Conservation (phyloP, 352 stramenopile species). For the Globisporangium irregulare region DNA sequence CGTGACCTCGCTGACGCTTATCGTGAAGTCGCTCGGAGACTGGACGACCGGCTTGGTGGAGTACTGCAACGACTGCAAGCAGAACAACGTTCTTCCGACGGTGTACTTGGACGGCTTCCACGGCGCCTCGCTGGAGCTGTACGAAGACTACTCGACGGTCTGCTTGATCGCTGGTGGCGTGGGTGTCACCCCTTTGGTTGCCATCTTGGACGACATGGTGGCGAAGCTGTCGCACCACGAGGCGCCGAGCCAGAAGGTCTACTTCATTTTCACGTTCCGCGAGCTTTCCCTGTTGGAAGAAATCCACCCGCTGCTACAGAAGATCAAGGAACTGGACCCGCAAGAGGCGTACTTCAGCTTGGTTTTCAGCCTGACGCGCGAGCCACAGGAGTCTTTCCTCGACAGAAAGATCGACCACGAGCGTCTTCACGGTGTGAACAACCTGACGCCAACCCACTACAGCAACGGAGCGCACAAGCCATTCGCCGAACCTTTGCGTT, state of each 20-base stretch:
- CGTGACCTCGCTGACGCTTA: constrained; percentile 19
- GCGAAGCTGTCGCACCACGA: constrained; percentile 16
- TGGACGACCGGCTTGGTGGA: constrained; percentile 20
- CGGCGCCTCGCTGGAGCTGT: constrained; percentile 20
- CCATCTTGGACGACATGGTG: constrained; percentile 32
- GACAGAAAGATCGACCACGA: constrained; percentile 18
- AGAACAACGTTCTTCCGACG: constrained; percentile 14
- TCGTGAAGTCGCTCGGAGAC: constrained; percentile 27
- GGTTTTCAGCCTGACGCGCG: constrained; percentile 25
- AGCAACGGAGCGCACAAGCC: not conserved
- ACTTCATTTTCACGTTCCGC: constrained; percentile 42
- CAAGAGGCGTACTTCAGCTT: constrained; percentile 21
- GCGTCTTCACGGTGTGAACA: constrained; percentile 1
- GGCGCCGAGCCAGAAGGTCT: constrained; percentile 17
- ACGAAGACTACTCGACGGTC: constrained; percentile 24
- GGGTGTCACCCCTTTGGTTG: constrained; percentile 26
- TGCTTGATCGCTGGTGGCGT: constrained; percentile 26
- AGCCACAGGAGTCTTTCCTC: constrained; percentile 12
- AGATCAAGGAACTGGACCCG: constrained; percentile 28
- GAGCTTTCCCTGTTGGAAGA: constrained; percentile 35
- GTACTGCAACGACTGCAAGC: constrained; percentile 22
- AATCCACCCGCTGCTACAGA: constrained; percentile 27
- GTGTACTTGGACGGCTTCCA: constrained; percentile 36
- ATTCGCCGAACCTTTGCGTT: constrained; percentile 20
- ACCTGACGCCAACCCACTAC: constrained; percentile 8